phyloP scores from a whole-genome alignment of 805 yeast genomes.

The Ogataea methylovora region DNA sequence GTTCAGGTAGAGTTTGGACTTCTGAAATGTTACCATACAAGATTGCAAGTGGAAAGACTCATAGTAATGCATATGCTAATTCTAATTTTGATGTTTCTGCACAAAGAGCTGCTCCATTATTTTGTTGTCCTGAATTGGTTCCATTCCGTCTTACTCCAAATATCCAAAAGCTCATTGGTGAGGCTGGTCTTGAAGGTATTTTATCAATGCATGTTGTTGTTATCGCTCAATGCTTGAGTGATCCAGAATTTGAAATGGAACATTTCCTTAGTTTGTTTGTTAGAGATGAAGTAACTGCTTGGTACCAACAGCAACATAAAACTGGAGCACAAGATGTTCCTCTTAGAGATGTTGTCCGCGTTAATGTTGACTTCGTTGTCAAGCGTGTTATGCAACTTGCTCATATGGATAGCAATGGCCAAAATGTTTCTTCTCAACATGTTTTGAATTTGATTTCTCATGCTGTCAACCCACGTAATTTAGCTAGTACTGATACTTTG shows the following conservation, averaged over 20 bases:
- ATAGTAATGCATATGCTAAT: slow-evolving; percentile 31
- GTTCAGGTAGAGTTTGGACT: slow-evolving; percentile 86
- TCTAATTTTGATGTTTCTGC: slow-evolving; percentile 40
- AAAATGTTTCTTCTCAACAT: slow-evolving; percentile 79
- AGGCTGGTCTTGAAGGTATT: slow-evolving; percentile 87
- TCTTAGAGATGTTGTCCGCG: slow-evolving; percentile 76
- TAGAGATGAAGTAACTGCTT: slow-evolving; percentile 88
- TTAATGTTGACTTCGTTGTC: slow-evolving; percentile 78
- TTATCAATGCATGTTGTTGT: slow-evolving; percentile 77
- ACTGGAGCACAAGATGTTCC: slow-evolving; percentile 79
- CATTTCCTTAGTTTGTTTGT: slow-evolving; percentile 90
- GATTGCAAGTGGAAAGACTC: slow-evolving; percentile 45
- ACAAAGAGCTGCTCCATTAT: slow-evolving; percentile 67
- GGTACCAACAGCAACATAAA: slow-evolving; percentile 87
- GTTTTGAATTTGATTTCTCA: slow-evolving; percentile 85
- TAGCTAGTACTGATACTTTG: slow-evolving; percentile 84
- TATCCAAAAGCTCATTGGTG: slow-evolving; percentile 88
- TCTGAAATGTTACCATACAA: slow-evolving; percentile 93
- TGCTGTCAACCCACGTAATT: slow-evolving; percentile 90
- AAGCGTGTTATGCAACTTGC: slow-evolving; percentile 72
- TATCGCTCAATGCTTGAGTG: slow-evolving; percentile 82
- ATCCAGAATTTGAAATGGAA: slow-evolving; percentile 87
- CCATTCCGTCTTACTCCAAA: slow-evolving; percentile 97
- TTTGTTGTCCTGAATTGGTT: slow-evolving; percentile 85
- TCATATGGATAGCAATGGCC: slow-evolving; percentile 43